A percentile compares a stretch with the other conserved stretches of the same genome.
Evolutionary conservation across 208 protist genomes (phyloP).

Genomic region (Wallacemonas sp.): DNA sequence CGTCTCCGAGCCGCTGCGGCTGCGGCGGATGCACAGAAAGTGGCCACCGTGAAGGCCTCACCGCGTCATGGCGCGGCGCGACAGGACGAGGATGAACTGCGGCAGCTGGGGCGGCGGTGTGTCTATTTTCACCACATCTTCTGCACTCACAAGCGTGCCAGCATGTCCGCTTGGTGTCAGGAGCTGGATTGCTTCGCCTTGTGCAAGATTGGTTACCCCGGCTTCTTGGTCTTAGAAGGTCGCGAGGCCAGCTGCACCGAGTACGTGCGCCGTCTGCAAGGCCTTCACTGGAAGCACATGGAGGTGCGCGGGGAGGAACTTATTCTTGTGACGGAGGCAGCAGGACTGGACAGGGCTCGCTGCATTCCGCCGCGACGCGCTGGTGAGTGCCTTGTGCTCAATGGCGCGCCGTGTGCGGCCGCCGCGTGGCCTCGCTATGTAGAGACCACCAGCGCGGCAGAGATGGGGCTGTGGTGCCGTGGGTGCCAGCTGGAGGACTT

Average conservation of each 20-base stretch:
- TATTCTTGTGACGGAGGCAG: not conserved
- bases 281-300: slow-evolving; percentile 19
- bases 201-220: slow-evolving; percentile 16
- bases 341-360: not conserved
- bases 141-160: slow-evolving; percentile 6
- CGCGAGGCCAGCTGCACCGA: slow-evolving; percentile 3
- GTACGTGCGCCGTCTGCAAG: slow-evolving; percentile 14
- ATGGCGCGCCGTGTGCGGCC: not conserved
- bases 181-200: not conserved
- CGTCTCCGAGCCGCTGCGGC: too few relatives aligned
- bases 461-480: slow-evolving; percentile 1
- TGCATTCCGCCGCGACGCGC: not conserved
- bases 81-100: too few relatives aligned
- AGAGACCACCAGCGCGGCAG: slow-evolving; percentile 1
- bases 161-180: not conserved
- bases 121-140: slow-evolving; percentile 18
- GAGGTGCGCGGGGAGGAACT: slow-evolving; percentile 14
- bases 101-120: slow-evolving; percentile 4
- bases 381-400: not conserved
- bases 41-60: too few relatives aligned
- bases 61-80: too few relatives aligned
- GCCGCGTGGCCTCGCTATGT: not conserved
- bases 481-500: not conserved
- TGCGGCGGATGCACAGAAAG: too few relatives aligned
- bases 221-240: slow-evolving; percentile 1